Evolutionary conservation across 2,329 filamentous ascomycete genomes (phyloP).

Genomic region (Plenodomus tracheiphilus): DNA sequence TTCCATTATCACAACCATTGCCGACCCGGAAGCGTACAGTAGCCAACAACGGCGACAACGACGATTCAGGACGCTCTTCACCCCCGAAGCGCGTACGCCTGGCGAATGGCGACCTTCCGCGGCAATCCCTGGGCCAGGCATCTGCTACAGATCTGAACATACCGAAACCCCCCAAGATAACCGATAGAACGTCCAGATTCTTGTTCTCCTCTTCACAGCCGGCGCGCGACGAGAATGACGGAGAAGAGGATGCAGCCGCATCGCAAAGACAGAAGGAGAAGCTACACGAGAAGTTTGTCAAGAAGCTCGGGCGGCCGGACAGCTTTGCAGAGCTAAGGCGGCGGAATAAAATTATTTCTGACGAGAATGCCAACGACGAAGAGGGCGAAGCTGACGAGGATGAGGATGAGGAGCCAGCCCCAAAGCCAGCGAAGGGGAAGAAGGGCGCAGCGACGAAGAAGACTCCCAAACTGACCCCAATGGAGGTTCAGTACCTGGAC

Average conservation of each 20-base stretch:
- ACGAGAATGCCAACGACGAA: conserved; percentile 57
- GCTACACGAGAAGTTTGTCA: conserved; percentile 82
- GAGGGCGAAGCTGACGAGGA: conserved; percentile 61
- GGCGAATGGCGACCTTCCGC: conserved; percentile 20
- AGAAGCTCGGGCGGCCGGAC: conserved; percentile 85
- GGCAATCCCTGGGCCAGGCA: conserved; percentile 26
- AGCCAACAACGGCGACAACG: conserved; percentile 46
- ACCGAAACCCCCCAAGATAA: conserved; percentile 42
- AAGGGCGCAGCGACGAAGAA: conserved; percentile 63
- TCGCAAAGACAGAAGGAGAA: conserved; percentile 65
- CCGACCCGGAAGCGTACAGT: conserved; percentile 30
- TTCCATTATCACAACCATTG: conserved; percentile 10
- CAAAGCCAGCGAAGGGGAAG: conserved; percentile 53
- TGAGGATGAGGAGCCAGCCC: conserved; percentile 58
- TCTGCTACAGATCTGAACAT: conserved; percentile 29
- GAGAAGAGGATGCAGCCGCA: conserved; percentile 55
- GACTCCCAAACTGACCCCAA: conserved; percentile 83
- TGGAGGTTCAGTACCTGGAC: conserved; percentile 91
- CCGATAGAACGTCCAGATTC: conserved; percentile 60
- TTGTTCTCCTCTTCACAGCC: conserved; percentile 59
- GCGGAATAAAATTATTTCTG: conserved; percentile 58
- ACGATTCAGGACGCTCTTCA: conserved; percentile 22
- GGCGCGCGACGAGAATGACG: conserved; percentile 30
- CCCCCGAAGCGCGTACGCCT: conserved; percentile 46
- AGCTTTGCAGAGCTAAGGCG: conserved; percentile 71